Evolutionary conservation across 768 basidiomycete genomes (phyloP), one percentile per base, ranked within the genome.

Genomic region (Boletus rufocinnamomeus): DNA sequence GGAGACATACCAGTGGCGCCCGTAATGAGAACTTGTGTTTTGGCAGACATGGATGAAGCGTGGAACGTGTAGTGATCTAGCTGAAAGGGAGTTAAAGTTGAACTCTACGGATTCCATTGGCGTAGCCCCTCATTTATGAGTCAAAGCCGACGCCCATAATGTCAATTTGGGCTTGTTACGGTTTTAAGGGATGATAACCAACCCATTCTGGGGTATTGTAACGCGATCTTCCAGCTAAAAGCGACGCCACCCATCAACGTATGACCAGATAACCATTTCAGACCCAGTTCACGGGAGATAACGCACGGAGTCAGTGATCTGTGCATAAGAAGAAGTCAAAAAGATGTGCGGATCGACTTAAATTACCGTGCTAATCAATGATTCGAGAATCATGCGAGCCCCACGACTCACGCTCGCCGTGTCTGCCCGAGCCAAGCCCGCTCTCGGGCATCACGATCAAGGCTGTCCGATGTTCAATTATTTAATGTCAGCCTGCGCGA

Each of bases 21-120:
- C 1, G 64, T 66, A 32, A 68, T 27, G 38, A 68, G 61, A 1
- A 68, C 25, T 28, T 59, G 67, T 0, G 66, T 69, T 55, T 68
- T 69, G 11, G 61, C 2, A 49, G 63, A 46, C 66, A 68, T 68
- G 23, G 14, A 19, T 25, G 28, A 43, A 16, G 21, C 21, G 38
- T 40, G 21, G n/a, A 17, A 19, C 0, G 38, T 21, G 14, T 10
- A 14, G 21, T 11, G 13, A 38, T 19, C 6, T 37, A 5, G 34
- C 4, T 21, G 27, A 23, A 35, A 10, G 17, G 43, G 4, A 10
- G 6, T 13, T 34, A 14, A 19, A 48, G 16, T 5, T 19, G 28
- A 32, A 37, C 30, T 35, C 16, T 45, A 11, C 14, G 11, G 30
- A 35, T 27, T 50, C 3, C 7, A n/a, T 34, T 13, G 43, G 27